Evolutionary conservation across 2,329 filamentous ascomycete genomes (phyloP).

Genomic region (Cytospora piceicola): DNA sequence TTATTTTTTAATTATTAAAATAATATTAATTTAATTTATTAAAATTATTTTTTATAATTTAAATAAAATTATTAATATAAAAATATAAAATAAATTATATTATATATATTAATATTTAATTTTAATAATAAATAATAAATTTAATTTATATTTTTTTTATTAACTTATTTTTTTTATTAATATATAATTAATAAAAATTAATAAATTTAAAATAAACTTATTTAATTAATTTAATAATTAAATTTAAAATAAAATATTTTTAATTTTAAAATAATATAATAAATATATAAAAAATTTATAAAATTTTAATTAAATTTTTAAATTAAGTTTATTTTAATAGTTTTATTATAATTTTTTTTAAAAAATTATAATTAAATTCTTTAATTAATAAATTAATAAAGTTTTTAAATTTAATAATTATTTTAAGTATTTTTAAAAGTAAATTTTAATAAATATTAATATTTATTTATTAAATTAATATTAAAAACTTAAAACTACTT

Average conservation of each 20-base stretch:
- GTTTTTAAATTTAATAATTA: not conserved
- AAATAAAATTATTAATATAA: not conserved
- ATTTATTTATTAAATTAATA: too few species aligned
- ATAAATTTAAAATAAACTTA: not conserved
- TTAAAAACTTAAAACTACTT: too few species aligned
- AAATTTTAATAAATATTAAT: not conserved
- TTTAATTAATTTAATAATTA: not conserved
- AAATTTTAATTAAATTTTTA: not conserved
- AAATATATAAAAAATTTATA: conserved; percentile 1
- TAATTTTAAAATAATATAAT: not conserved
- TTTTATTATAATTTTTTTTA: not conserved
- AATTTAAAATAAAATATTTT: not conserved
- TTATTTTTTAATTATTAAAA: not conserved
- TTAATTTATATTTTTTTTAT: not conserved
- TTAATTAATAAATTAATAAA: not conserved
- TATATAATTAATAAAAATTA: not conserved
- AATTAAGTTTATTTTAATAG: not conserved
- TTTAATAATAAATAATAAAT: not conserved
- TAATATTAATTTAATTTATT: conserved; percentile 2
- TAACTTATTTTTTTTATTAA: not conserved
- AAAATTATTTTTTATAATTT: not conserved
- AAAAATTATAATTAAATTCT: not conserved
- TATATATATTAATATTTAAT: not conserved
- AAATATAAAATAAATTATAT: not conserved
- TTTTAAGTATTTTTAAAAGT: conserved; percentile 1